Percentiles rank a stretch among this genome's conserved stretches.
Evolutionary conservation across 805 yeast genomes (phyloP).

Genomic region (Vanderwaltozyma verrucispora): DNA sequence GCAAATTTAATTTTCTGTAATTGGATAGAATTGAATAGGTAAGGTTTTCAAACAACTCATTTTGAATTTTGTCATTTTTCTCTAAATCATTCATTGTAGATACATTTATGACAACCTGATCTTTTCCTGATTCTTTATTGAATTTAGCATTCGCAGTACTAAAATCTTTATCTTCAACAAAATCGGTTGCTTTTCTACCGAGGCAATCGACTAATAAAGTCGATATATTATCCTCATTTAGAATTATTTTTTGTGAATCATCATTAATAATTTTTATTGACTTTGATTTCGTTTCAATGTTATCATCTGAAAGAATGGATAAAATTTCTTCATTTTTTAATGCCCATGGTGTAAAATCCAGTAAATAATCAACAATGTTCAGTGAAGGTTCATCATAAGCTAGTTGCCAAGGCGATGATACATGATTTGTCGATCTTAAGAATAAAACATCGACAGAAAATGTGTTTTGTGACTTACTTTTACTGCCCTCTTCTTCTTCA

Average conservation of each 20-base stretch:
- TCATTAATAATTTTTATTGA: slow-evolving; percentile 8
- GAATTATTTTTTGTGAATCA: slow-evolving; percentile 5
- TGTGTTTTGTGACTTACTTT: background rate
- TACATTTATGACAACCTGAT: too few species aligned
- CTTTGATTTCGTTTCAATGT: background rate
- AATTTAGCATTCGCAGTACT: background rate
- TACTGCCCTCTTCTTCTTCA: background rate
- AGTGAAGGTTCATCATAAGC: slow-evolving; percentile 27
- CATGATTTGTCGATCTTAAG: slow-evolving; percentile 14
- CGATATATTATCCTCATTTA: slow-evolving; percentile 7
- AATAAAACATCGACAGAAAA: slow-evolving; percentile 20
- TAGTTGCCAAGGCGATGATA: slow-evolving; percentile 20
- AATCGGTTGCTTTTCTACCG: slow-evolving; percentile 6
- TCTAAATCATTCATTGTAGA: too few species aligned
- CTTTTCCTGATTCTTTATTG: too few species aligned
- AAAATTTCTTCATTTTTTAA: background rate
- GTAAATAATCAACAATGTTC: slow-evolving; percentile 20
- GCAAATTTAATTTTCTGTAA: slow-evolving; percentile 16
- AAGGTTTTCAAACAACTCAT: slow-evolving; percentile 20
- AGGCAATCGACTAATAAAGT: slow-evolving; percentile 16
- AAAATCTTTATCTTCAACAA: background rate
- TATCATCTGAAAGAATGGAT: background rate
- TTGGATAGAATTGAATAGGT: slow-evolving; percentile 16
- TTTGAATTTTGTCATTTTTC: slow-evolving; percentile 1
- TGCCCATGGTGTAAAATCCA: slow-evolving; percentile 18